Base-by-base conservation (phyloP, 208 protist species). In the Histomonas meleagridis region DNA sequence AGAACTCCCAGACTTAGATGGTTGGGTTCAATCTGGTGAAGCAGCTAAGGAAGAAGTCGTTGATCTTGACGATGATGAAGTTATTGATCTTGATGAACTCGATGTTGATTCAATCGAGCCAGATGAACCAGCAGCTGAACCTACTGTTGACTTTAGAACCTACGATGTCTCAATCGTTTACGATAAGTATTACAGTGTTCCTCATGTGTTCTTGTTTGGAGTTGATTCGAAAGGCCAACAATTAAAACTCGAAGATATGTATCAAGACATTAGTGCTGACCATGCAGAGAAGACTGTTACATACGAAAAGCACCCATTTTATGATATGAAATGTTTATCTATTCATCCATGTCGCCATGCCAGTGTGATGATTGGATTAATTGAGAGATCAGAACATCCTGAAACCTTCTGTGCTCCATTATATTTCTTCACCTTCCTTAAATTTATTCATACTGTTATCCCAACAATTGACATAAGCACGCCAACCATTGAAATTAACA, bases 381-480 rank as follows among this genome's bases (percentile, higher is more conserved):
- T 86, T 55, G 43, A 86, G 16, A 0, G 76, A 10, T 57, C 55
- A 10, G 76, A 86, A 1, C 40, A 86, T 16, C 76, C 76, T 57
- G 76, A 86, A 16, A 55, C 23, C 26, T 86, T 86, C 46, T 86
- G 46, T n/a, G 76, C 76, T 38, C 76, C 76, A 86, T 26, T 32
- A 46, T 86, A 55, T 16, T 86, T 38, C 46, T 86, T 86, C 76
- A 32, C 55, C 1, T 86, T 86, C 46, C 38, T 86, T 12, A 86
- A 86, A 10, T 86, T 86, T 28, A 86, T 86, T 38, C 76, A 86
- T n/a, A 86, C 76, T 55, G 76, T 86, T 55, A 86, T 86, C 38
- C 76, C 76, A 55, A 86, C 76, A 51, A 86, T 86, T 49, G 76
- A 86, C 38, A 55, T 86, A 10, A 55, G 76, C 26, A 86, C 76